Base-by-base conservation (phyloP, 306 rosid genomes). In the Amphicarpaea edgeworthii region DNA sequence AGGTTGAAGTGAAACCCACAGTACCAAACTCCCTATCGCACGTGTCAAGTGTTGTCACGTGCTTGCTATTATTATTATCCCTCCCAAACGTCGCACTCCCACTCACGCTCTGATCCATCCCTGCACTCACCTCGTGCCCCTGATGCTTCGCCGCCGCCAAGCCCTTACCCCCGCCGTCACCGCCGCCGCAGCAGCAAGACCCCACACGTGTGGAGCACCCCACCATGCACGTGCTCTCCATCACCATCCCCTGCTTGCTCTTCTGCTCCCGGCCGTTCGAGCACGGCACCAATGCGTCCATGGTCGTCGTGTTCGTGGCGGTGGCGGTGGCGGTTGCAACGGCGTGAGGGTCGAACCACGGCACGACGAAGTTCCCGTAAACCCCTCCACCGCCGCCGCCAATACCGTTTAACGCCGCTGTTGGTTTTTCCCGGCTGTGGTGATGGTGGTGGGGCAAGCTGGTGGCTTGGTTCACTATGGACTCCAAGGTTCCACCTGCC, bases 211-310 rank as follows among this genome's bases (percentile, higher is more conserved):
- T 76, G 40, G 91, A 79, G 70, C 85, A 46, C 16, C 86, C 89
- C 11, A 73, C 66, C 45, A 68, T 55, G 34, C 79, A 61, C 46
- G 64, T 54, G 69, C 79, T 43, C 65, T 77, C 26, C 32, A 84
- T 57, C 19, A 82, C 88, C 17, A 64, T 38, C 12, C 66, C 58
- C 7, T 58, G 82, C 0, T 45, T 70, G 26, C 72, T 68, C 17
- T 32, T 68, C 17, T 32, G 82, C 67, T 79, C 83, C 8, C 71
- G 76, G 50, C 71, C 74, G 50, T 82, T 82, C 11, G 89, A 72
- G 87, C 90, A 87, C 1, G 98, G 97, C 15, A 94, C 98, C 77
- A 90, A 46, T 0, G 93, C 97, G 60, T 95, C 98, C 87, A 86
- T 83, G 11, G 86, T 58, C 81, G 64, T 16, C 0, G 86, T 76